Base-by-base conservation (phyloP, 495 filamentous ascomycete species). In the Letharia columbiana region DNA sequence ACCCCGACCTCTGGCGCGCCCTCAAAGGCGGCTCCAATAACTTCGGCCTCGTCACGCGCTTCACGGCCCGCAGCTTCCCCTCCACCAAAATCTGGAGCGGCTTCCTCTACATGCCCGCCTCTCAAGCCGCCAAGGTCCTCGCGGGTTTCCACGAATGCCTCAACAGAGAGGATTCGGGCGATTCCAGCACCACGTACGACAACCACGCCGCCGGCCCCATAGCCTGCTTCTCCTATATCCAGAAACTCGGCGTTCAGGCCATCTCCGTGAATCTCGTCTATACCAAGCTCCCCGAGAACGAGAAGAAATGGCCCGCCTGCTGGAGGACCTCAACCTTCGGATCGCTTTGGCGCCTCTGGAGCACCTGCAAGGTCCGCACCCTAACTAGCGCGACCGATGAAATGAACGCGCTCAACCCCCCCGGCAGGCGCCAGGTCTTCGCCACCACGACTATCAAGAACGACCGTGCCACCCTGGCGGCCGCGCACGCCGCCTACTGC, bases 221-320 rank as follows among this genome's bases (percentile, higher is more conserved):
- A 23, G 74, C 67, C 58, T 75, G 74, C 63, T 75, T 75, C 66
- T 67, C 73, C 47, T 74, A 74, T 61, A 35, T 74, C 31, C 69
- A 73, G 39, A 66, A 67, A 59, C 63, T 75, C 23, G 80, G 82
- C 60, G 85, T 91, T 70, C 86, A 84, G 73, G 79, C 85, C 59
- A 84, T 92, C 41, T 37, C 74, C 67, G 89, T 84, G 31, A 90
- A 91, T 75, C 87, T 90, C 47, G 89, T 89, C 60, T 82, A 86
- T 64, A 91, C 90, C 69, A 78, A 83, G 68, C 76, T 77, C 28
- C 73, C 76, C 64, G 82, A 70, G 81, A 88, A 81, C 75, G 79
- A 78, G 76, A 81, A 67, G 67, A 83, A 74, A 88, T 91, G 87
- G 81, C 76, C 62, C 77, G 81, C 76, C 63, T 84, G 56, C 75